Evolutionary conservation across 2,329 filamentous ascomycete species (phyloP), one percentile per base, ranked within the genome.

Genomic region (Fusarium longipes): DNA sequence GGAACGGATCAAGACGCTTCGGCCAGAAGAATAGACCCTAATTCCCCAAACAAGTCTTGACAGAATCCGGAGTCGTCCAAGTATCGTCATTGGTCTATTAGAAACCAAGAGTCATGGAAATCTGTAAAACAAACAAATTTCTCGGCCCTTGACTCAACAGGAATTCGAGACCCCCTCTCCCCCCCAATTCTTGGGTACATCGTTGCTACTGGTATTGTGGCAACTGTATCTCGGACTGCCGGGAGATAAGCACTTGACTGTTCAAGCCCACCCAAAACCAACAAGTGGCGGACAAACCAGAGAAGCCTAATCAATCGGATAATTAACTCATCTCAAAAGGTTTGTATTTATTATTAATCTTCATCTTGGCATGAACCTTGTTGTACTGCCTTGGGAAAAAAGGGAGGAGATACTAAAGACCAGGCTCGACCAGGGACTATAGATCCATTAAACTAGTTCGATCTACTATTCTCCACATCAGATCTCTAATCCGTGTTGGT

Each of bases 1-100:
- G 17, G 35, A 53, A 63, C 27, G 30, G 43, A 48, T 25, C 47
- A 20, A 59, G 36, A 64, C 45, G 45, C 44, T 55, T 39, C 22
- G 15, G 4, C 29, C 42, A 12, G 22, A 32, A 35, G n/a, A 11
- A 25, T 18, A 30, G 17, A 36, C 52, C 20, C 57, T 53, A 45
- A 35, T 9, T 30, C 43, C 32, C 57, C 39, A 29, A 24, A 32
- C 43, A 30, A 22, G 29, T n/a, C n/a, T n/a, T n/a, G n/a, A n/a
- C n/a, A n/a, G n/a, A n/a, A 40, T 39, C 29, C 24, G 33, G 45
- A 35, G 27, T 22, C 8, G 6, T 20, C 18, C 29, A 24, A 22
- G 33, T 25, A 22, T 62, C 24, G 20, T 27, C 14, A 62, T 55
- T 42, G 47, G 33, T 22, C 20, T 14, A 6, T 14, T 11, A n/a